Evolutionary conservation across 1,284 basidiomycete species (phyloP), one percentile per base, ranked within the genome.

Genomic region (Phaffia rhodozyma): DNA sequence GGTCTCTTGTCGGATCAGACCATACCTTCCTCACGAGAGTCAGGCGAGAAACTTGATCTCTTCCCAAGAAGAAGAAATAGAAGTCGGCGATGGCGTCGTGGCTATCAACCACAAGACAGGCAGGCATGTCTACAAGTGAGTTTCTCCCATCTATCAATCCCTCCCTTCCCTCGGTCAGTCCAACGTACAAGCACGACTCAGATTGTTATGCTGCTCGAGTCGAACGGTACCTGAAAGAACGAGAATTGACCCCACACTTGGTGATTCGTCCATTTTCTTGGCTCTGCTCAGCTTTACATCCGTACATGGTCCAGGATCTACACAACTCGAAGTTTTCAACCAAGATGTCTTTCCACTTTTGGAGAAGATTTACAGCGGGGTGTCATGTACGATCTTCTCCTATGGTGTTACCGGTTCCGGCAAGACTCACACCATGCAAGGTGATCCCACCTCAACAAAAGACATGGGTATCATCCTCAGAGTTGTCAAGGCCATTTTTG

Each of bases 391-490:
- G 2, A 50, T 66, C 38, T 66, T 61, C 50, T 58, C 58, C 13
- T 65, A 60, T 43, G 58, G 62, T 20, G 47, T 58, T 3, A 73
- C 72, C 11, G 72, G 72, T 29, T 68, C 70, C 13, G 73, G 73
- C 13, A 74, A 75, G 61, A 74, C 74, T 4, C 69, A 71, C 61
- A 91, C 89, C 0, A 91, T 91, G 86, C 87, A 90, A 73, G 88
- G 88, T 20, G 48, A 57, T 50, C 60, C 64, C 1, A 54, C 11
- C 38, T 83, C 80, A 4, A 78, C 75, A 50, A 61, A 76, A 0
- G 78, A 86, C 51, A 86, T 86, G 38, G 88, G 89, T 0, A 83
- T 90, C 58, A 89, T 90, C 66, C 86, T 86, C n/a, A 79, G 86
- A 55, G 83, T 84, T 1, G 83, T 89, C 23, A 74, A 82, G 70